Conservation (phyloP, 2,329 filamentous ascomycete species). For the Huntiella moniliformis region DNA sequence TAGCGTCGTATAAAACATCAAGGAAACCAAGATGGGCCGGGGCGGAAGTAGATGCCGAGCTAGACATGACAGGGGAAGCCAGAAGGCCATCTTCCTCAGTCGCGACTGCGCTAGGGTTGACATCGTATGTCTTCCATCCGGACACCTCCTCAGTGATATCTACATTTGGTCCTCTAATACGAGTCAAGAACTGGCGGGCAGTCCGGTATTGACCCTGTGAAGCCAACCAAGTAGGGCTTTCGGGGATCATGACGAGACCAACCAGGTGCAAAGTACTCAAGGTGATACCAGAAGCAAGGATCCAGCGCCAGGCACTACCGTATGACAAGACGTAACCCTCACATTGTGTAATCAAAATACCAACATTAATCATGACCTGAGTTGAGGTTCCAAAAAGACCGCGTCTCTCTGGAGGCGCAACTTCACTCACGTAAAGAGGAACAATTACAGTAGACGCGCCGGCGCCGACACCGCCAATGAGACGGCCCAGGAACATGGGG, state of each 20-base stretch:
- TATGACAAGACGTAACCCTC: constrained; percentile 77
- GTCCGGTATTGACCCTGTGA: constrained; percentile 39
- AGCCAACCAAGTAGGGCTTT: constrained; percentile 78
- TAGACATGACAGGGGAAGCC: constrained; percentile 12
- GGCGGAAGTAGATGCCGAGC: constrained; percentile 5
- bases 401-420: constrained; percentile 54
- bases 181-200: constrained; percentile 51
- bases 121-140: constrained; percentile 25
- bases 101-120: constrained; percentile 22
- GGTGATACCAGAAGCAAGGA: constrained; percentile 53
- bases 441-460: constrained; percentile 84
- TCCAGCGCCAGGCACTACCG: constrained; percentile 63
- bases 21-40: constrained; percentile 37
- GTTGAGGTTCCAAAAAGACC: constrained; percentile 75
- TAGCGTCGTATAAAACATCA: constrained; percentile 45
- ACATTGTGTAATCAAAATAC: constrained; percentile 67
- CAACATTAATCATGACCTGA: constrained; percentile 83
- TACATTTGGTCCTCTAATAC: constrained; percentile 49
- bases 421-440: constrained; percentile 84
- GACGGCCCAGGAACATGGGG: constrained; percentile 51
- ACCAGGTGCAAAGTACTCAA: constrained; percentile 49
- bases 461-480: constrained; percentile 67
- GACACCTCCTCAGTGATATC: constrained; percentile 59
- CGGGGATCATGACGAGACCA: constrained; percentile 58
- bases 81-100: constrained; percentile 56